Base-by-base conservation (phyloP, 768 basidiomycete species). In the Pleurotus eryngii region DNA sequence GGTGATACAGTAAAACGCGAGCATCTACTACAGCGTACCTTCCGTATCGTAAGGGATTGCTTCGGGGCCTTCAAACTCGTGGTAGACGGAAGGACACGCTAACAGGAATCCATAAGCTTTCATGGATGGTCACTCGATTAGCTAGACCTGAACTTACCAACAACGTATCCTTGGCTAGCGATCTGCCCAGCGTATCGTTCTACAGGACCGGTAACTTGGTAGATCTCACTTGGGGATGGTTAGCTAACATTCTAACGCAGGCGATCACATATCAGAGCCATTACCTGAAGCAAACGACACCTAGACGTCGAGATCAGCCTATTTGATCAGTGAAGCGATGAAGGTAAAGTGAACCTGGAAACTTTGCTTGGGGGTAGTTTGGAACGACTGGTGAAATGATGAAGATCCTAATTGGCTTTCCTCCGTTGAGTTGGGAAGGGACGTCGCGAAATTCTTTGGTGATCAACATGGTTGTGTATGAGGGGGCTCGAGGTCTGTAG, bases 181-280 rank as follows among this genome's bases (percentile, higher is more conserved):
- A 95, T 92, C 72, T 90, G 89, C 12, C 89, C 86, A 0, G 89
- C 90, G 66, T 91, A 93, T 49, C 95, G 84, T 68, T 95, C 94
- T n/a, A 96, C 95, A 37, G 95, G 95, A 0, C 93, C 93, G n/a
- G 92, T 95, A 1, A 95, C 93, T 69, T 92, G 91, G 68, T 97
- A 98, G 55, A 98, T 98, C 74, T 96, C 95, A 65, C 92, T 94
- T 65, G 55, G 30, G 30, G 30, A 35, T 35, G 11, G 30, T 35
- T 35, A 35, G 30, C 30, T 11, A 35, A 35, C 30, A 35, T 3
- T 11, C 30, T 11, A 35, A 3, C 30, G 8, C 30, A 35, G 30
- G 8, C 8, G 30, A 35, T 35, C 30, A 35, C 30, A 35, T 8
- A 35, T 35, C 30, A 35, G 30, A 35, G 30, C n/a, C 2, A 67